These are phyloP conservation scores for Penicillium malachiteum DNA, from an alignment of 495 filamentous ascomycete genomes.

Conservation along the genomic window DNA sequence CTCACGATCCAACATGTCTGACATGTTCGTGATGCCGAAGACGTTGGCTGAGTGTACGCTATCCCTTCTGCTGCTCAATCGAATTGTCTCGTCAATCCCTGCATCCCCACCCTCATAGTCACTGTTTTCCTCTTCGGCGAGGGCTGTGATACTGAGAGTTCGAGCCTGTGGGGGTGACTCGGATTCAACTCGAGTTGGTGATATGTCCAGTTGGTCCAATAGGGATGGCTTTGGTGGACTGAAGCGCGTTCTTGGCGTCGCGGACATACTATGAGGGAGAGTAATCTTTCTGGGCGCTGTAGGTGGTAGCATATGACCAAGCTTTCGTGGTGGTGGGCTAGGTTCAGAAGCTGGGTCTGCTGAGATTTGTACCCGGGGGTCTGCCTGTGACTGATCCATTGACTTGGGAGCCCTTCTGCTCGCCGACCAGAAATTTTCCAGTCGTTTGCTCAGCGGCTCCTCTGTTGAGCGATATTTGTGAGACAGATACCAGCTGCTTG, in stretches of 20 bases:
- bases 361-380: slow-evolving; percentile 18
- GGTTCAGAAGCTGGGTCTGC: slow-evolving; percentile 17
- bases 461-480: slow-evolving; percentile 30
- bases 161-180: slow-evolving; percentile 32
- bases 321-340: slow-evolving; percentile 21
- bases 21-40: slow-evolving; percentile 39
- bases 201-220: slow-evolving; percentile 40
- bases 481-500: slow-evolving; percentile 28
- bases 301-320: slow-evolving; percentile 33
- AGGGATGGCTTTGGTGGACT: slow-evolving; percentile 47
- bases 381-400: slow-evolving; percentile 16
- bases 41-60: slow-evolving; percentile 31
- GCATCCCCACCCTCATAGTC: slow-evolving; percentile 14
- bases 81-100: slow-evolving; percentile 24
- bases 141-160: slow-evolving; percentile 20
- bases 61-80: slow-evolving; percentile 21
- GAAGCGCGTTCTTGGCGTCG: slow-evolving; percentile 44
- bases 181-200: slow-evolving; percentile 39
- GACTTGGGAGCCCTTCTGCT: slow-evolving; percentile 29
- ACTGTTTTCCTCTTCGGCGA: slow-evolving; percentile 17
- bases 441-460: slow-evolving; percentile 42
- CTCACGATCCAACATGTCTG: slow-evolving; percentile 27
- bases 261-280: slow-evolving; percentile 38
- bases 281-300: slow-evolving; percentile 34
- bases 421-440: slow-evolving; percentile 43